Evolutionary conservation across 2,329 filamentous ascomycete species (phyloP).

Genomic region (Colletotrichum sp.): DNA sequence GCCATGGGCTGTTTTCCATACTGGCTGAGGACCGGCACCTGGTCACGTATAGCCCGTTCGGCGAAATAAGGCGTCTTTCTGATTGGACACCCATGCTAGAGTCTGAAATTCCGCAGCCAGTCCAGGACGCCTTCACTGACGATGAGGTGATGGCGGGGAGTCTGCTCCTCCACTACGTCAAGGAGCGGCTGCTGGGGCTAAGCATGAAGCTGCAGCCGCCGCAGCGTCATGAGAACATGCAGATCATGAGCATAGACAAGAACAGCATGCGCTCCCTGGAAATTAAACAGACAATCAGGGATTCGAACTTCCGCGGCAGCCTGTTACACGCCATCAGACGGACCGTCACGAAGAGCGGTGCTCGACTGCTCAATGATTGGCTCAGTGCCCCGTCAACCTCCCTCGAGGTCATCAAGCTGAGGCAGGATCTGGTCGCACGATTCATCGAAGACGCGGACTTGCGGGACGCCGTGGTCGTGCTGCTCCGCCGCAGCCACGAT

Average conservation of each 20-base stretch:
- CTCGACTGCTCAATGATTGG: conserved; percentile 82
- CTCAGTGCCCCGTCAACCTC: conserved; percentile 93
- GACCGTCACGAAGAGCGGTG: conserved; percentile 91
- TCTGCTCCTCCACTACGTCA: conserved; percentile 83
- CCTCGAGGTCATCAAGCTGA: conserved; percentile 74
- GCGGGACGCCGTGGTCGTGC: conserved; percentile 68
- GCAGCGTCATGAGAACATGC: conserved; percentile 71
- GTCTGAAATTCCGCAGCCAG: conserved; percentile 62
- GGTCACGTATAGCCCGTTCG: conserved; percentile 70
- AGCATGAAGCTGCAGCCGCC: conserved; percentile 86
- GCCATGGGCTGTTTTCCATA: conserved; percentile 68
- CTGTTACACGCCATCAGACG: conserved; percentile 86
- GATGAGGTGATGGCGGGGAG: conserved; percentile 79
- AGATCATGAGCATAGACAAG: conserved; percentile 90
- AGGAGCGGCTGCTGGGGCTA: conserved; percentile 75
- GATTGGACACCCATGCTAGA: conserved; percentile 83
- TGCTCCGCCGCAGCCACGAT: conserved; percentile 80
- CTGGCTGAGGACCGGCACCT: conserved; percentile 77
- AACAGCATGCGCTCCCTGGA: conserved; percentile 90
- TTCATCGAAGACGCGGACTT: conserved; percentile 72
- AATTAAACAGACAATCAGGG: conserved; percentile 83
- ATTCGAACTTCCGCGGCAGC: conserved; percentile 80
- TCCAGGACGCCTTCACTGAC: conserved; percentile 61
- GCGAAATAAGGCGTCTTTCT: conserved; percentile 51
- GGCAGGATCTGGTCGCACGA: conserved; percentile 80